These are phyloP conservation scores for Hypsizygus ulmarius DNA, from an alignment of 1,284 basidiomycete genomes.

Conservation along the genomic window DNA sequence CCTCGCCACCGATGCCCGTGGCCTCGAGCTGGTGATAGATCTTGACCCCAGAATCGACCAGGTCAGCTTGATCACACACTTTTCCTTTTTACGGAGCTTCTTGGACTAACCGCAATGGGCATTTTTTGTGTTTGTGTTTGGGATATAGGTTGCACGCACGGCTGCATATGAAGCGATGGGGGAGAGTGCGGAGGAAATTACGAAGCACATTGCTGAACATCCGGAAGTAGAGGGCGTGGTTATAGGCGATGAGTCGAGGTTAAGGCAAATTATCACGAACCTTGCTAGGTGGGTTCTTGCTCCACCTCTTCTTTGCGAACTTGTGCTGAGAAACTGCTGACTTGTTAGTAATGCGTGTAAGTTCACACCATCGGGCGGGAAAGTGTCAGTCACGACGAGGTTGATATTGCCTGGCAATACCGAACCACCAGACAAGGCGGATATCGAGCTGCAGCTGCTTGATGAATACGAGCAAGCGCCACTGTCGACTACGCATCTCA, in stretches of 20 bases:
- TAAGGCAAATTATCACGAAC: constrained; percentile 80
- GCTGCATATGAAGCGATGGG: constrained; percentile 60
- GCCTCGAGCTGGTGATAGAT: constrained; percentile 64
- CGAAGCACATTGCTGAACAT: constrained; percentile 38
- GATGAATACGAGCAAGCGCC: constrained; percentile 24
- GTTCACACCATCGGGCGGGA: constrained; percentile 77
- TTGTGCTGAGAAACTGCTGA: neutral
- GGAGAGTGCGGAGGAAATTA: constrained; percentile 39
- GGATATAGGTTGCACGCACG: constrained; percentile 48
- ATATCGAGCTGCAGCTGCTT: neutral
- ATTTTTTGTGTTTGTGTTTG: too few species aligned
- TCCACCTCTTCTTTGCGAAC: neutral
- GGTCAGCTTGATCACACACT: constrained; percentile 31
- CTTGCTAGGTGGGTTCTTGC: constrained; percentile 57
- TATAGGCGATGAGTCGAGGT: constrained; percentile 75
- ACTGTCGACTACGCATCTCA: constrained; percentile 47
- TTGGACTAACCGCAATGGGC: constrained; percentile 1
- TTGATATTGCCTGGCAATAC: constrained; percentile 39
- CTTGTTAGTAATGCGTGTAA: constrained; percentile 65
- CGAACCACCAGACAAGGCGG: neutral
- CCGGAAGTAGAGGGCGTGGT: constrained; percentile 63
- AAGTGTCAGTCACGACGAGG: constrained; percentile 56
- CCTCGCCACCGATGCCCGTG: constrained; percentile 70
- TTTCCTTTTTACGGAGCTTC: neutral
- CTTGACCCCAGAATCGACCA: constrained; percentile 76